phyloP scores from a whole-genome alignment of 2,329 filamentous ascomycete species.

The Emydomyces testavorans region DNA sequence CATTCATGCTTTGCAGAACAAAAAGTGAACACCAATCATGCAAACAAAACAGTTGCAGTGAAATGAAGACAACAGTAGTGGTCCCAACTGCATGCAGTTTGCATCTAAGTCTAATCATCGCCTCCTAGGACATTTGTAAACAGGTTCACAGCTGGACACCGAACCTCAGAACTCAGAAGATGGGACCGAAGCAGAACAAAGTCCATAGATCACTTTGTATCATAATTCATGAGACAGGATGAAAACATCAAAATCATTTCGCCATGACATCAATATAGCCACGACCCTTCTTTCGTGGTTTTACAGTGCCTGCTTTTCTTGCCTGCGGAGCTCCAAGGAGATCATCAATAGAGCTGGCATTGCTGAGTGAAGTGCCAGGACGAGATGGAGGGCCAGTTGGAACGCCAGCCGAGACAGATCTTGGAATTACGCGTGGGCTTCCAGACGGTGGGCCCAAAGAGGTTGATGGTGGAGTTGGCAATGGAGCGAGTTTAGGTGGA shows the following conservation, averaged over 20 bases:
- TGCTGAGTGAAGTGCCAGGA: slow-evolving; percentile 72
- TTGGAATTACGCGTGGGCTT: slow-evolving; percentile 26
- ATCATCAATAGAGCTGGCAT: slow-evolving; percentile 91
- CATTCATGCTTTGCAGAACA: too few relatives aligned
- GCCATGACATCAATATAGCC: slow-evolving; percentile 96
- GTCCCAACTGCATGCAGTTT: not conserved
- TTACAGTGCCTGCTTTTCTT: slow-evolving; percentile 52
- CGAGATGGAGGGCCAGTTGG: slow-evolving; percentile 48
- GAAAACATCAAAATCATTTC: slow-evolving; percentile 33
- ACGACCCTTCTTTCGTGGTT: slow-evolving; percentile 68
- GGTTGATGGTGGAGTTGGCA: slow-evolving; percentile 19
- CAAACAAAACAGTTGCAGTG: not conserved
- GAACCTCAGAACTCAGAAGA: not conserved
- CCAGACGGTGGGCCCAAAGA: slow-evolving; percentile 18
- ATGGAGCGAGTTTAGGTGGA: slow-evolving; percentile 12
- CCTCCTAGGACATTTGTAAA: not conserved
- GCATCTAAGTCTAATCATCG: not conserved
- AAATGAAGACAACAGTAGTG: not conserved
- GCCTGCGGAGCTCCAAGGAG: slow-evolving; percentile 63
- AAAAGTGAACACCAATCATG: not conserved
- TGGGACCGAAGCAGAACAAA: slow-evolving; percentile 4
- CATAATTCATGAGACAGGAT: slow-evolving; percentile 2
- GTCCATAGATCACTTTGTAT: not conserved
- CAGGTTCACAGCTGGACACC: not conserved
- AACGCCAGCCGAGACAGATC: slow-evolving; percentile 30